A percentile compares a stretch with the other conserved stretches of the same genome.
Conservation (phyloP, 768 basidiomycete species). For the Termitomyces bulborhizus region DNA sequence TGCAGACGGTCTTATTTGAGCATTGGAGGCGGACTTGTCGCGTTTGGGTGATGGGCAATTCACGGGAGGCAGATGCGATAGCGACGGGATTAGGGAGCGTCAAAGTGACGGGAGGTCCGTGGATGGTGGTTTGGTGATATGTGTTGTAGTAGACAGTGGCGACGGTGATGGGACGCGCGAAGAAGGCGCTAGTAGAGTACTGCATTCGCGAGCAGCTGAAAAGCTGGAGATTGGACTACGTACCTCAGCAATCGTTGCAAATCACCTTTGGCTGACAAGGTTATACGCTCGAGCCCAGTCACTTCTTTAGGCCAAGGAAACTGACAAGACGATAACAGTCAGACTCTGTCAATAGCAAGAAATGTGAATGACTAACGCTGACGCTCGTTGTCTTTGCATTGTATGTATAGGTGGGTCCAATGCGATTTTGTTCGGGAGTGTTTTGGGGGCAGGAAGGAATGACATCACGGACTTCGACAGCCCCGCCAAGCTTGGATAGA, state of each 20-base stretch:
- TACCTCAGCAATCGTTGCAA: conserved; percentile 66
- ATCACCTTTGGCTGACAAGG: conserved; percentile 65
- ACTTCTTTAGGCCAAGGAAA: conserved; percentile 46
- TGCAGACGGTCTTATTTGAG: conserved; percentile 45
- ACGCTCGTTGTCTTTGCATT: conserved; percentile 41
- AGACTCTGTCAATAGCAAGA: background rate
- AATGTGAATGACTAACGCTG: conserved; percentile 22
- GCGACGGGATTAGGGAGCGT: conserved; percentile 27
- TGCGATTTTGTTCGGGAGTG: background rate
- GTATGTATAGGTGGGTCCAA: conserved; percentile 33
- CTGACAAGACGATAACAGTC: conserved; percentile 19
- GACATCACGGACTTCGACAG: background rate
- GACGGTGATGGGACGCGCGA: conserved; percentile 54
- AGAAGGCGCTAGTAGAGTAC: conserved; percentile 47
- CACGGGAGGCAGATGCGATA: conserved; percentile 36
- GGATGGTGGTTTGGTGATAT: conserved; percentile 23
- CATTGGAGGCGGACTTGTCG: conserved; percentile 64
- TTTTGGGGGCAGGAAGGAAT: background rate
- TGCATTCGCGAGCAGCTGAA: background rate
- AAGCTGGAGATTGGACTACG: background rate
- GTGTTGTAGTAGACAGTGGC: conserved; percentile 53
- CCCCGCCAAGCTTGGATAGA: conserved; percentile 2
- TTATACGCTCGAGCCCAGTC: conserved; percentile 63
- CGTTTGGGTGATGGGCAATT: conserved; percentile 50
- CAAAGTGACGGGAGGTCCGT: conserved; percentile 22